Percentiles rank a stretch among this genome's conserved stretches.
Conservation (phyloP, 495 filamentous ascomycete genomes). For the Podospora sp. region DNA sequence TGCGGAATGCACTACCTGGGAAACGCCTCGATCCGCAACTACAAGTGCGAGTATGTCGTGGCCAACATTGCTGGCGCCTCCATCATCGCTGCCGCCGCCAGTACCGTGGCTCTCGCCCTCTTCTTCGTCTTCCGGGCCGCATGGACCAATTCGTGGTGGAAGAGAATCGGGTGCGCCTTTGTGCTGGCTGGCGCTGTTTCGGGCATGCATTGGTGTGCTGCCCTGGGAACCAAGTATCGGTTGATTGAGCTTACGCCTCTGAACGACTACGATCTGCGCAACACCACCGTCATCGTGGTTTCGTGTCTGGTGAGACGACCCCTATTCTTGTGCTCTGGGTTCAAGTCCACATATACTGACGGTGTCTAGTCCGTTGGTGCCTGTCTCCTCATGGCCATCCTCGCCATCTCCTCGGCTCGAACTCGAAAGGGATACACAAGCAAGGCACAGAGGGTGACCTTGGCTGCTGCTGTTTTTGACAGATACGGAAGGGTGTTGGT, state of each 20-base stretch:
- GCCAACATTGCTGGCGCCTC: conserved; percentile 68
- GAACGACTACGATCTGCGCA: conserved; percentile 49
- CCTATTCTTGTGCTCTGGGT: not conserved
- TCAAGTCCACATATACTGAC: conserved; percentile 7
- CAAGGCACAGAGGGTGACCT: conserved; percentile 75
- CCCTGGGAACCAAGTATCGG: conserved; percentile 69
- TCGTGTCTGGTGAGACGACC: conserved; percentile 58
- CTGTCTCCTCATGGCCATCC: conserved; percentile 55
- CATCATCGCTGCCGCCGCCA: conserved; percentile 71
- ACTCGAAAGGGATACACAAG: conserved; percentile 57
- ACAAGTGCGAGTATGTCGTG: conserved; percentile 59
- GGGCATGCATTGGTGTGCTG: conserved; percentile 88
- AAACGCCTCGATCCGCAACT: conserved; percentile 80
- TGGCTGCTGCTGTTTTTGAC: conserved; percentile 79
- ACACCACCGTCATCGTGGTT: conserved; percentile 63
- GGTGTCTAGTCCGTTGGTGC: conserved; percentile 57
- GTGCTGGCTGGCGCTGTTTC: conserved; percentile 73
- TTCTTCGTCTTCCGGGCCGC: conserved; percentile 78
- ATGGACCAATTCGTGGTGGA: conserved; percentile 82
- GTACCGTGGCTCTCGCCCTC: conserved; percentile 64
- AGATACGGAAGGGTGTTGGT: conserved; percentile 75
- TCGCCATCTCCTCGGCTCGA: conserved; percentile 58
- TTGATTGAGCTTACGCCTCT: conserved; percentile 39
- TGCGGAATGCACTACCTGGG: conserved; percentile 92
- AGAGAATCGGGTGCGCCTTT: conserved; percentile 64